phyloP scores from a whole-genome alignment of 2,329 filamentous ascomycete species.

The Calonectria naviculata region DNA sequence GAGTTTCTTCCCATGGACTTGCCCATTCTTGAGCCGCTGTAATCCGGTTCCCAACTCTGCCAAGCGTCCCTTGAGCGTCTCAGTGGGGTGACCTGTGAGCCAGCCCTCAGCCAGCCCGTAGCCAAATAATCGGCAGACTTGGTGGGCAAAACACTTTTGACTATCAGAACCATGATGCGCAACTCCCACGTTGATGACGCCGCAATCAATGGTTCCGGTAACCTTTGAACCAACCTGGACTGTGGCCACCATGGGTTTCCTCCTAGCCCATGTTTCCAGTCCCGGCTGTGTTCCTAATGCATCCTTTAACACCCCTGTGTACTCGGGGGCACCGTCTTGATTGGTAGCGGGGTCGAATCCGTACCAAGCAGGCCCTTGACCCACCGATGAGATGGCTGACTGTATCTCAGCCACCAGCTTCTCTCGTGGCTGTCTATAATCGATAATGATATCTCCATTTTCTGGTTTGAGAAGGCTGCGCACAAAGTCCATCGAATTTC shows the following conservation, averaged over 20 bases:
- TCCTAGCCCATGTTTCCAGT: background rate
- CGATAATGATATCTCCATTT: background rate
- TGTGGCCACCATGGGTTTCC: background rate
- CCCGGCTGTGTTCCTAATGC: background rate
- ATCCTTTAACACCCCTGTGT: background rate
- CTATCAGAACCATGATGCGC: background rate
- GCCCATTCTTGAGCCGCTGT: background rate
- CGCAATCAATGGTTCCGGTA: background rate
- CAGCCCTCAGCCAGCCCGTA: background rate
- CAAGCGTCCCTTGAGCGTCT: background rate
- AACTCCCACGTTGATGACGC: background rate
- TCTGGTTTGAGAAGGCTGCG: background rate
- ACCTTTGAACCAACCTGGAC: background rate
- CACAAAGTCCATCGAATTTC: background rate
- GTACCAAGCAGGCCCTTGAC: background rate
- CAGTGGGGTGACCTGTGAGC: background rate
- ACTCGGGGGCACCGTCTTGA: background rate
- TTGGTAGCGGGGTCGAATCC: background rate
- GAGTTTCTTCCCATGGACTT: background rate
- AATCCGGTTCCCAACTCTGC: background rate
- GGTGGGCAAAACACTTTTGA: background rate
- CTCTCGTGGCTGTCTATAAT: background rate
- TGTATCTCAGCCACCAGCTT: background rate
- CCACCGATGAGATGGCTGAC: background rate
- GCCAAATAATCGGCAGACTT: background rate